Base-by-base conservation (phyloP, 2,329 filamentous ascomycete genomes). In the Fusarium falciforme region DNA sequence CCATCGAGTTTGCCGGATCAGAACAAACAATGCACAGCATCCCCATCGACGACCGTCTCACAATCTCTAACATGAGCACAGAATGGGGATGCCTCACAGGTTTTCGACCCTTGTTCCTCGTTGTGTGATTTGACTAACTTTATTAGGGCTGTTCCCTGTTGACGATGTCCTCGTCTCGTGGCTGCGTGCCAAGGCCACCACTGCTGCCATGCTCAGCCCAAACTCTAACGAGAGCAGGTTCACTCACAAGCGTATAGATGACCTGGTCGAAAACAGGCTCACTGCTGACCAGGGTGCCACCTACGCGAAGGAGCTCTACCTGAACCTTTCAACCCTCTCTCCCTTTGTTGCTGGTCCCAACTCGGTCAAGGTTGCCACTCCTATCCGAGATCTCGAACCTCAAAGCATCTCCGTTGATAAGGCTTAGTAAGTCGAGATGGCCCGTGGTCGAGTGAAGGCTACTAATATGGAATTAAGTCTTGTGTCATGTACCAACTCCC, bases 311-410 rank as follows among this genome's bases (percentile, higher is more conserved):
- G 85, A 92, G 44, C 87, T 98, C 0, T 95, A 93, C 80, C 85
- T 98, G 8, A 90, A 98, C 80, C 88, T 98, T 1, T 94, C 93
- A 0, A 95, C 94, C 0, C 88, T 98, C 0, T 93, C 94, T 0
- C 95, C 95, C 0, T 95, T 93, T 66, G 91, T 98, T 11, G 88
- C 95, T 0, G 95, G 96, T 0, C 96, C 96, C 1, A 98, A 98
- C 84, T 95, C 93, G 0, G 94, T 98, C 79, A 98, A 98, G 83
- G 85, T 98, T 0, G 91, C 93, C 0, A 97, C 92, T 0, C 94
- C 96, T 0, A 83, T 98, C 1, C 84, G 86, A 6, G 90, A 96
- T 35, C 89, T 98, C 1, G 92, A 93, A 76, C 80, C 88, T 0
- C 87, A 96, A 79, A 84, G 93, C 73, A 97, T 98, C 81, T 88